Conservation (phyloP, 345 rosid genomes). For the Noccaea caerulescens region DNA sequence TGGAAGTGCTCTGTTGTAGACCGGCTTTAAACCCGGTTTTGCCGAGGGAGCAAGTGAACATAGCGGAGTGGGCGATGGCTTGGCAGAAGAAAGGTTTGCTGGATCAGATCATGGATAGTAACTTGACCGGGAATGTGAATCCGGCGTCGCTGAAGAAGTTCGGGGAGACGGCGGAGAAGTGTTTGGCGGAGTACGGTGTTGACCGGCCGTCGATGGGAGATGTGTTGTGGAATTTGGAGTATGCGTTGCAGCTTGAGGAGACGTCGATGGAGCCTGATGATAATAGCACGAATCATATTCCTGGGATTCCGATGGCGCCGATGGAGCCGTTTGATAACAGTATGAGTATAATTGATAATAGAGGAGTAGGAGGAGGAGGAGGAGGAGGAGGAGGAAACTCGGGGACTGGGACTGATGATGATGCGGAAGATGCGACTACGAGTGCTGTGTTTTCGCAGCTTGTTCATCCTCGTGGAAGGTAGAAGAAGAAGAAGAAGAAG, state of each 20-base stretch:
- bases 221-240: conserved; percentile 95
- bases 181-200: conserved; percentile 89
- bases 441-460: conserved; percentile 98
- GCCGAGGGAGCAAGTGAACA: conserved; percentile 96
- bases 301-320: conserved; percentile 80
- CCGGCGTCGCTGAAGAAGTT: conserved; percentile 91
- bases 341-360: conserved; percentile 65
- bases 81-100: conserved; percentile 97
- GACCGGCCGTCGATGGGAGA: conserved; percentile 99
- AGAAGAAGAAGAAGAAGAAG: conserved; percentile 26
- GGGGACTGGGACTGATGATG: conserved; percentile 69
- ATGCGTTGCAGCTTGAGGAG: conserved; percentile 94
- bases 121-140: conserved; percentile 82
- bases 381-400: conserved; percentile 34
- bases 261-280: conserved; percentile 93
- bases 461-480: conserved; percentile 97
- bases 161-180: conserved; percentile 98
- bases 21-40: conserved; percentile 96
- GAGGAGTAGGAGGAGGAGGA: conserved; percentile 25
- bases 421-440: conserved; percentile 81
- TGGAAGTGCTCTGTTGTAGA: conserved; percentile 97
- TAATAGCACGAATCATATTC: conserved; percentile 93
- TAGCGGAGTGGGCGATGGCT: conserved; percentile 98
- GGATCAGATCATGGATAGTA: conserved; percentile 93
- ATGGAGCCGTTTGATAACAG: conserved; percentile 91